These are phyloP conservation scores for Claviceps quebecensis DNA, from an alignment of 2,329 filamentous ascomycete genomes.

Conservation along the genomic window DNA sequence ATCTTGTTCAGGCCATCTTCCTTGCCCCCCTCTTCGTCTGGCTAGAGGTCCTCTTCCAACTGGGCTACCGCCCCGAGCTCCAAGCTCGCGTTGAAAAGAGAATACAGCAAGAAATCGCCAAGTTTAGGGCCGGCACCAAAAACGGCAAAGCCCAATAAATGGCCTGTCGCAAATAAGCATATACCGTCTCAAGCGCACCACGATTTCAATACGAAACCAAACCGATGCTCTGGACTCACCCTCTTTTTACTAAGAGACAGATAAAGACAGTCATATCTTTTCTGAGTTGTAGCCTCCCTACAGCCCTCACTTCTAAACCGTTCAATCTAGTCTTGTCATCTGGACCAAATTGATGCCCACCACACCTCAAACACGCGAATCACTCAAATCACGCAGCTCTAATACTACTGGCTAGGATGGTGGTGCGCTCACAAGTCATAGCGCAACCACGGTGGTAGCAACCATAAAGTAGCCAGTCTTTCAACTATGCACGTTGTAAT, in stretches of 20 bases:
- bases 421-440: neutral
- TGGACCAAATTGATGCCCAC: neutral
- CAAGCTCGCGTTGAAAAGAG: constrained; percentile 66
- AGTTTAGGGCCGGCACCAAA: constrained; percentile 49
- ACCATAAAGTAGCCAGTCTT: neutral
- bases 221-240: neutral
- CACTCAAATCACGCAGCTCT: neutral
- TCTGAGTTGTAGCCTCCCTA: neutral
- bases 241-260: neutral
- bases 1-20: constrained; percentile 80
- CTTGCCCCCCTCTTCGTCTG: constrained; percentile 94
- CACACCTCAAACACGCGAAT: neutral
- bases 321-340: neutral
- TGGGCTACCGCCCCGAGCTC: constrained; percentile 82
- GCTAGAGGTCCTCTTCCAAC: constrained; percentile 81
- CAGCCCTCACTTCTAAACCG: neutral
- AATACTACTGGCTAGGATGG: neutral
- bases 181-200: neutral
- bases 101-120: constrained; percentile 63
- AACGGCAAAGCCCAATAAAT: constrained; percentile 37
- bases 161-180: neutral
- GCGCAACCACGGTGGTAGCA: neutral
- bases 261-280: neutral
- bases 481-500: neutral
- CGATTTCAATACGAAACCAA: neutral